Base-by-base conservation (phyloP, 257 asterid genomes). In the Orobanche coerulescens region DNA sequence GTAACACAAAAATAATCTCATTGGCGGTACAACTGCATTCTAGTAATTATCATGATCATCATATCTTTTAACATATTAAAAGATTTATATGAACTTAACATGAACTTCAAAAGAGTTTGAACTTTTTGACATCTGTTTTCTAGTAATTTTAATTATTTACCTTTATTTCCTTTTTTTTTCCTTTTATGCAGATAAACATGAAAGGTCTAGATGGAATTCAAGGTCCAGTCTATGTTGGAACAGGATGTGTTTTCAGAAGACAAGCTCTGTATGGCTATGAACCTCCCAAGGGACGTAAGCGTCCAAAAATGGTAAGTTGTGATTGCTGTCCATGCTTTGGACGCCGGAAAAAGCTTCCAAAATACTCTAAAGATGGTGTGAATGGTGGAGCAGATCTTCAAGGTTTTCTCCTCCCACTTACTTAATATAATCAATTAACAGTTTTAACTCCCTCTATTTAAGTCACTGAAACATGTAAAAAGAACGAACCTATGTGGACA, bases 211-310 rank as follows among this genome's bases (percentile, higher is more conserved):
- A 90, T 30, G 97, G 97, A 61, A 77, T 87, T 73, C 97, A 90
- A 84, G 97, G 97, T 57, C 97, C 97, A 4, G 95, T 83, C 2
- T 90, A 90, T 73, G 97, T 90, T 12, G 97, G 97, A 59, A 87
- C 95, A 31, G 97, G 95, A 54, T 90, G 97, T 72, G 97, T 90
- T 46, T 90, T 90, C 51, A 73, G 92, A 73, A 79, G 94, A 74
- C 94, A 85, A 62, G 94, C 97, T 31, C 69, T 90, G 49, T 90
- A 90, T 47, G 97, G 97, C 31, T 87, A 90, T 52, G 85, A 87
- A 23, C 97, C 97, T 54, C 95, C 95, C 14, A 84, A 84, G 73
- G 78, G 89, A 6, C 79, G 80, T 7, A 89, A 86, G 77, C 85
- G 94, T 20, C 95, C 95, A 40, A 86, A 73, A 73, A 86, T 86